A percentile compares a stretch with the other conserved stretches of the same genome.
These are phyloP conservation scores for Imleria badia DNA, from an alignment of 768 basidiomycete genomes.

Conservation along the genomic window DNA sequence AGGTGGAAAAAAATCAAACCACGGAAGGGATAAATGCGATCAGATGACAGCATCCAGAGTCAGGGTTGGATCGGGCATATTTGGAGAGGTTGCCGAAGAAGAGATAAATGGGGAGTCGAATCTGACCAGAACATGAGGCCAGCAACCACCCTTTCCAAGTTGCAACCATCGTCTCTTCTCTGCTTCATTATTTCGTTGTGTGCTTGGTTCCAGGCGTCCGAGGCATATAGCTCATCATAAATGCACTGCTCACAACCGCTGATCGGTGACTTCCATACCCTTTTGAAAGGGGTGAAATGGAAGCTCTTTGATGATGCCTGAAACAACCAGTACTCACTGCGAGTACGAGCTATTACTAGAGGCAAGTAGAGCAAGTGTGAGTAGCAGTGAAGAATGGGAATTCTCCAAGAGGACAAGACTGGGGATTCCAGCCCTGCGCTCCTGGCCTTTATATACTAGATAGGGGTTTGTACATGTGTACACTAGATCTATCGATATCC, in stretches of 20 bases:
- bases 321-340: too few relatives aligned
- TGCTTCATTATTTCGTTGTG: background rate
- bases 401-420: too few relatives aligned
- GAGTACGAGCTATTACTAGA: too few relatives aligned
- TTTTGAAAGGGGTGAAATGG: background rate
- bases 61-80: background rate
- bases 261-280: background rate
- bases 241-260: background rate
- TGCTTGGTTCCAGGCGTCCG: background rate
- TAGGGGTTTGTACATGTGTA: too few relatives aligned
- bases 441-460: too few relatives aligned
- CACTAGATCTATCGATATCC: too few relatives aligned
- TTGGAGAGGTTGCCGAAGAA: constrained; percentile 8
- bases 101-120: background rate
- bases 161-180: background rate
- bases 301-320: background rate
- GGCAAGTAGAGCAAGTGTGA: too few relatives aligned
- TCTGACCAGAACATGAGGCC: constrained; percentile 19
- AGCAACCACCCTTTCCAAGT: constrained; percentile 10
- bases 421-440: too few relatives aligned
- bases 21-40: constrained; percentile 6
- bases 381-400: too few relatives aligned
- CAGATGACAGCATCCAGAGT: background rate
- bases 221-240: background rate
- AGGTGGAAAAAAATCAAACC: too few relatives aligned